Conservation (phyloP, 768 basidiomycete species). For the Hygrophoropsis aurantiaca region DNA sequence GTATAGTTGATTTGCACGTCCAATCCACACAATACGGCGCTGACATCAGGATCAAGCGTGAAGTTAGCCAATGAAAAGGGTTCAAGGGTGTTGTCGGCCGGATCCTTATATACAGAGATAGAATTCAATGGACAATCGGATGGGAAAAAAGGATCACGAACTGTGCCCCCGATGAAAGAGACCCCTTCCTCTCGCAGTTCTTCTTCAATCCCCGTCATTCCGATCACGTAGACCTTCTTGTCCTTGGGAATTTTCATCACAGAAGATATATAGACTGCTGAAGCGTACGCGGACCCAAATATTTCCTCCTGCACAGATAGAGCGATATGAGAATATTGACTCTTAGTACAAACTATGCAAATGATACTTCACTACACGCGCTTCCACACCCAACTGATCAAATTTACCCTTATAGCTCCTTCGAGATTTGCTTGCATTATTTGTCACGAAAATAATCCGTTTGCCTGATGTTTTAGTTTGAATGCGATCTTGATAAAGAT, state of each 20-base stretch:
- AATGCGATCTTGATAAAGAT: constrained; percentile 6
- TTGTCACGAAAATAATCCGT: constrained; percentile 91
- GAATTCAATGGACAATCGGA: constrained; percentile 1
- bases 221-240: constrained; percentile 96
- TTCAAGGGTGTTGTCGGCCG: constrained; percentile 74
- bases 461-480: constrained; percentile 48
- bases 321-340: neutral
- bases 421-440: constrained; percentile 95
- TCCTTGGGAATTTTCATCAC: constrained; percentile 86
- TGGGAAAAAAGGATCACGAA: constrained; percentile 35
- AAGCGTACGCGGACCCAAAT: constrained; percentile 90
- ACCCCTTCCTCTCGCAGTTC: constrained; percentile 90
- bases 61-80: constrained; percentile 71
- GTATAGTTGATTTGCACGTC: constrained; percentile 89
- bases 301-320: constrained; percentile 78
- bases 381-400: constrained; percentile 84
- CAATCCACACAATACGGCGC: constrained; percentile 93
- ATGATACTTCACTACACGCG: constrained; percentile 66
- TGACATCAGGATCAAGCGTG: constrained; percentile 72
- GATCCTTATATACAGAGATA: constrained; percentile 57
- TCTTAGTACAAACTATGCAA: neutral
- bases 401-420: constrained; percentile 88
- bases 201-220: constrained; percentile 88
- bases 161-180: constrained; percentile 79
- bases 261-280: constrained; percentile 83